Percentiles rank a stretch among this genome's conserved stretches.
Conservation (phyloP, 2,329 filamentous ascomycete genomes). For the Ophiostoma piceae region DNA sequence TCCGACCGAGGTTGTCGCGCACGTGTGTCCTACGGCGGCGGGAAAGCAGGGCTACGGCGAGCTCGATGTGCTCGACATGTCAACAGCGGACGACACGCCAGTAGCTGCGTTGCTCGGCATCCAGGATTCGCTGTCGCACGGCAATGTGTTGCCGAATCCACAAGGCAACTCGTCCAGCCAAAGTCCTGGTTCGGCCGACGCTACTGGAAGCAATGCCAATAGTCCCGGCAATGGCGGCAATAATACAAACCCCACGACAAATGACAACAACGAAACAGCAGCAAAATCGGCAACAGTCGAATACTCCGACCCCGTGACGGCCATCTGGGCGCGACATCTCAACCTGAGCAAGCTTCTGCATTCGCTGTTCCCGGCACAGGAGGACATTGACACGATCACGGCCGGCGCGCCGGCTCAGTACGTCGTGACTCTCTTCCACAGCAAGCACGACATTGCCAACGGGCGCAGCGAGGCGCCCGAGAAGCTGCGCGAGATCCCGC, state of each 20-base stretch:
- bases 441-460: conserved; percentile 33
- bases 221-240: background rate
- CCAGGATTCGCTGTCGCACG: conserved; percentile 25
- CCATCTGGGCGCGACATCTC: conserved; percentile 30
- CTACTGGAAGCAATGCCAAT: background rate
- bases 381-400: conserved; percentile 35
- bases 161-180: background rate
- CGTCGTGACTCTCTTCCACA: conserved; percentile 33
- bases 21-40: conserved; percentile 21
- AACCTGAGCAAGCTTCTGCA: conserved; percentile 35
- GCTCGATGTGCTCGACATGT: conserved; percentile 32
- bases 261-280: no score
- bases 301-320: background rate
- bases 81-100: conserved; percentile 32
- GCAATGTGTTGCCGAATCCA: background rate
- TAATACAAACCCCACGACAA: background rate
- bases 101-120: conserved; percentile 32
- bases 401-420: conserved; percentile 30
- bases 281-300: background rate
- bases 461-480: conserved; percentile 30
- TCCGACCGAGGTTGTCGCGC: conserved; percentile 19
- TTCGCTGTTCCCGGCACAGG: conserved; percentile 35
- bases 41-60: conserved; percentile 25
- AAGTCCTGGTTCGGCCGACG: background rate
- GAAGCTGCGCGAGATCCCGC: conserved; percentile 32